Base-by-base conservation (phyloP, 257 asterid species). In the Verbena officinalis region DNA sequence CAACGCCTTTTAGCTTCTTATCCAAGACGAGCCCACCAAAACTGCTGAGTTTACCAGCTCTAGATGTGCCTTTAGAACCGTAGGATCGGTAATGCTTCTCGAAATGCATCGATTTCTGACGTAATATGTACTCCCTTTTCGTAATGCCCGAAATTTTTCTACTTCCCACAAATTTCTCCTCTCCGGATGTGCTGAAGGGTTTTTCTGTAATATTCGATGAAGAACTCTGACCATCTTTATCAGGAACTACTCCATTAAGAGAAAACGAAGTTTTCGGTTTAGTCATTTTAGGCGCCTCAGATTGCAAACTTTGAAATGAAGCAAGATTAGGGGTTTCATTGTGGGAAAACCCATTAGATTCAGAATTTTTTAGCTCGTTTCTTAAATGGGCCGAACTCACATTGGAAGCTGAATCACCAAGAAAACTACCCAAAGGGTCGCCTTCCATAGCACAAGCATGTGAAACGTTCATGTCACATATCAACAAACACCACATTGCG, bases 401-500 rank as follows among this genome's bases (percentile, higher is more conserved):
- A 68, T 55, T 78, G 5, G 80, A 62, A 45, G 63, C 43, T 19
- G 55, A 72, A 23, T 72, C 91, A 55, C 74, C 75, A 27, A 67
- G 55, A 51, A 80, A 77, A 86, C 80, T 64, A 66, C 71, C 78
- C 62, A 69, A 71, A 58, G 88, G 78, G 48, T 88, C 96, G 65
- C 77, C 75, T 62, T 88, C 96, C 93, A 86, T 79, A 15, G 90
- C 95, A 78, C 98, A 94, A 67, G 96, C 98, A 65, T 79, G 96
- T 4, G 96, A 82, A 14, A 86, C 86, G 59, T 90, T 91, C 96
- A 91, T 88, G 67, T 94, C 99, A 56, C 98, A 88, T 70, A 91
- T 75, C 78, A 94, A 74, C 79, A 94, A 74, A 73, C 91, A 94
- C 99, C 99, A 94, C 98, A 94, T 94, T 61, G 99, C 98, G 44